Evolutionary conservation across 2,329 filamentous ascomycete species (phyloP).

Genomic region (Ceratocystis destructans): DNA sequence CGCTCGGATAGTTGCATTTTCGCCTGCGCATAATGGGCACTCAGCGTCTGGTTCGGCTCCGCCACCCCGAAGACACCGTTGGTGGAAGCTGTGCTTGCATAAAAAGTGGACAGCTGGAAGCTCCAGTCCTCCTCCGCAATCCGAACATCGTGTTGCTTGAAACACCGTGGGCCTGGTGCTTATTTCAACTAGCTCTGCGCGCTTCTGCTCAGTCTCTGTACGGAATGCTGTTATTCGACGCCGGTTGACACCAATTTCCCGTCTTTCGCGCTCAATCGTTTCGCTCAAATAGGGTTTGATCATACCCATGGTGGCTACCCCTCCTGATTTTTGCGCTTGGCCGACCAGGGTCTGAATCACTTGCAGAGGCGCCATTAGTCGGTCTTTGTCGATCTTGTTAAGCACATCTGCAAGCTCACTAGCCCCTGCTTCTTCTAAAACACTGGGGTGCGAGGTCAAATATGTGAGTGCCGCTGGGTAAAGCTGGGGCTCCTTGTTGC

Average conservation of each 20-base stretch:
- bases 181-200: conserved; percentile 63
- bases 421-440: conserved; percentile 70
- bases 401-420: conserved; percentile 72
- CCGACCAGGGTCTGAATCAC: conserved; percentile 82
- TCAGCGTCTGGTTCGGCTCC: conserved; percentile 48
- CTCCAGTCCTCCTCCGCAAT: conserved; percentile 65
- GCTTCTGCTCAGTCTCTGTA: conserved; percentile 66
- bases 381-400: conserved; percentile 74
- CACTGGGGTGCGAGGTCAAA: conserved; percentile 69
- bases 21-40: conserved; percentile 71
- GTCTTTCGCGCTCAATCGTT: conserved; percentile 77
- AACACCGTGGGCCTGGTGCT: conserved; percentile 73
- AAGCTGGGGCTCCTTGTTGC: conserved; percentile 74
- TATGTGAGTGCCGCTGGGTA: conserved; percentile 89
- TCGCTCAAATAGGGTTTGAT: conserved; percentile 83
- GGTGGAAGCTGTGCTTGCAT: conserved; percentile 94
- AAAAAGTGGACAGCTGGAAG: conserved; percentile 89
- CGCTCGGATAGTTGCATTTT: conserved; percentile 78
- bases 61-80: conserved; percentile 56
- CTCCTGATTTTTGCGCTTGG: conserved; percentile 30
- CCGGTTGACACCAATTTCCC: conserved; percentile 69
- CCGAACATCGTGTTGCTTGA: conserved; percentile 74
- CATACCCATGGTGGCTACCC: conserved; percentile 92
- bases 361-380: conserved; percentile 88
- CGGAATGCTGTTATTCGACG: conserved; percentile 73